Conservation (phyloP, 345 rosid species). For the Camelina neglecta region DNA sequence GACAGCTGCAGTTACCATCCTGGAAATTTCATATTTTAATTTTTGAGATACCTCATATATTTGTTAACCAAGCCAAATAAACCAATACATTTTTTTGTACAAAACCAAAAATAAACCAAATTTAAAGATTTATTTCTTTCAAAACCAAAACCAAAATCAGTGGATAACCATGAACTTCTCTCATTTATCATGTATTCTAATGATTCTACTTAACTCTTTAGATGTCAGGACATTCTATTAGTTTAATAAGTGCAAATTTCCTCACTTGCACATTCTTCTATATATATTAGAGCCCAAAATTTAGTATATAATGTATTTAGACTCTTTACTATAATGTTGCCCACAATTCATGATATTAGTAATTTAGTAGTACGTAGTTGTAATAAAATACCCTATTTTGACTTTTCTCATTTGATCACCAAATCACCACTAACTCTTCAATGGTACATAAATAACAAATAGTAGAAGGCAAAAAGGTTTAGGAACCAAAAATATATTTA, state of each 20-base stretch:
- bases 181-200: constrained; percentile 2
- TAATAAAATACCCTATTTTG: neutral
- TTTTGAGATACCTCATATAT: neutral
- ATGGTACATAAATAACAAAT: neutral
- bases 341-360: neutral
- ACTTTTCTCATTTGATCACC: constrained; percentile 3
- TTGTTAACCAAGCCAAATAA: neutral
- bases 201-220: neutral
- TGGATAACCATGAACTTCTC: constrained; percentile 14
- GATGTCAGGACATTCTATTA: neutral
- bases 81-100: neutral
- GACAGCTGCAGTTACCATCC: constrained; percentile 22
- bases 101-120: neutral
- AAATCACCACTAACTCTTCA: constrained; percentile 12
- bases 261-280: neutral
- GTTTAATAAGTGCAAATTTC: neutral
- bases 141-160: neutral
- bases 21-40: constrained; percentile 37
- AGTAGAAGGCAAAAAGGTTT: constrained; percentile 10
- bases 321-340: neutral
- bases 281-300: neutral
- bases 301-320: neutral
- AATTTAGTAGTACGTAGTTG: neutral
- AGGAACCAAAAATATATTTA: neutral
- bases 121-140: neutral